Evolutionary conservation across 2,329 filamentous ascomycete species (phyloP).

Genomic region (Xylariaceae sp.): DNA sequence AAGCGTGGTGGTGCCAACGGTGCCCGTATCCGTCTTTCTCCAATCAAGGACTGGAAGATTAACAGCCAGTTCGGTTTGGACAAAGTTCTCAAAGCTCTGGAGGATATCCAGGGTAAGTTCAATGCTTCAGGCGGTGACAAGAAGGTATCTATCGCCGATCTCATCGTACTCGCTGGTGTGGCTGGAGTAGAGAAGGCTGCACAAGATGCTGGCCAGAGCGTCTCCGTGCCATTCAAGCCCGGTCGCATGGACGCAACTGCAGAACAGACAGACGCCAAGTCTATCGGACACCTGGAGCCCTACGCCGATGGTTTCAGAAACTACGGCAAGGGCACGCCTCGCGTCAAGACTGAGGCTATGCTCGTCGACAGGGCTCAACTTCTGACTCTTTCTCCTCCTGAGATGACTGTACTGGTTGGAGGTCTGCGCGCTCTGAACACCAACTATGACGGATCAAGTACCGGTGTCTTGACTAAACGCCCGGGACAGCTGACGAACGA

Average conservation of each 20-base stretch:
- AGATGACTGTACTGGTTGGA: conserved; percentile 68
- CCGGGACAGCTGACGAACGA: conserved; percentile 73
- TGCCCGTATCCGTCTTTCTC: conserved; percentile 70
- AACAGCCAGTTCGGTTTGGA: conserved; percentile 70
- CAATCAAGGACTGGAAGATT: conserved; percentile 69
- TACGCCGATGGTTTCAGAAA: conserved; percentile 76
- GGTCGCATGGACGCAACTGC: conserved; percentile 70
- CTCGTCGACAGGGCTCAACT: conserved; percentile 71
- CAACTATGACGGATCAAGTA: conserved; percentile 67
- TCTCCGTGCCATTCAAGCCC: conserved; percentile 68
- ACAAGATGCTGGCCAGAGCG: conserved; percentile 41
- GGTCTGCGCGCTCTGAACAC: conserved; percentile 67
- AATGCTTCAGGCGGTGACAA: conserved; percentile 59
- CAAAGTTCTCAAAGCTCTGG: conserved; percentile 60
- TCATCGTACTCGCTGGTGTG: conserved; percentile 71
- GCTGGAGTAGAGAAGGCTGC: conserved; percentile 73
- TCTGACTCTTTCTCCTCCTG: conserved; percentile 67
- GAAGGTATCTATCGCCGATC: conserved; percentile 74
- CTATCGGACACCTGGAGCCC: conserved; percentile 66
- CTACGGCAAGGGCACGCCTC: conserved; percentile 62
- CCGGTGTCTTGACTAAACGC: conserved; percentile 66
- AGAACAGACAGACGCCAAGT: conserved; percentile 67
- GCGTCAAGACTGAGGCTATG: conserved; percentile 65
- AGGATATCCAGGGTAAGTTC: conserved; percentile 65
- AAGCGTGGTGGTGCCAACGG: conserved; percentile 83